Conservation (phyloP, 2,329 filamentous ascomycete species). For the Fusarium verrucosum region DNA sequence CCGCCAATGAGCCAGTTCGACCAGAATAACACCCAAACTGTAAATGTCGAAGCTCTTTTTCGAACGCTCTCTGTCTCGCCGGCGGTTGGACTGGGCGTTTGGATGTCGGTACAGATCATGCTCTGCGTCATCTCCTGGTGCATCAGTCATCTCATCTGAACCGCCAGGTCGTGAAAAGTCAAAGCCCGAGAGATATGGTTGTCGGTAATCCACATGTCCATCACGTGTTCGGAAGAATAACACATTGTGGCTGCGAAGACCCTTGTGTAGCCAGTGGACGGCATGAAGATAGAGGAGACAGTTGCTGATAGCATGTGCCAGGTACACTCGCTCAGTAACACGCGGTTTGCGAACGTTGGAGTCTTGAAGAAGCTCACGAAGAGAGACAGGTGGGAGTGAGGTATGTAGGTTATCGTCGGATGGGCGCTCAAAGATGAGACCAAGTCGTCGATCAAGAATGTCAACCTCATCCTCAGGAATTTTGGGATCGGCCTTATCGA, state of each 20-base stretch:
- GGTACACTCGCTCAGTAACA: slow-evolving; percentile 60
- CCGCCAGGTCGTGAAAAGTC: slow-evolving; percentile 63
- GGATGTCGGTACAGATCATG: slow-evolving; percentile 64
- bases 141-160: slow-evolving; percentile 61
- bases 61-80: slow-evolving; percentile 49
- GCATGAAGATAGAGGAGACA: slow-evolving; percentile 64
- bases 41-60: slow-evolving; percentile 64
- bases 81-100: slow-evolving; percentile 50
- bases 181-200: slow-evolving; percentile 62
- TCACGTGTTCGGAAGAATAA: slow-evolving; percentile 56
- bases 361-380: slow-evolving; percentile 57
- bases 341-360: slow-evolving; percentile 53
- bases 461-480: slow-evolving; percentile 52
- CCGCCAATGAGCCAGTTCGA: slow-evolving; percentile 64
- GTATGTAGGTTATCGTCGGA: slow-evolving; percentile 49
- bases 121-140: slow-evolving; percentile 54
- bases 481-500: slow-evolving; percentile 54
- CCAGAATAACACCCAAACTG: slow-evolving; percentile 60
- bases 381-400: slow-evolving; percentile 55
- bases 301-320: slow-evolving; percentile 62
- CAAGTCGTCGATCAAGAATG: slow-evolving; percentile 56
- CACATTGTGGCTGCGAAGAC: slow-evolving; percentile 63
- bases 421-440: slow-evolving; percentile 64
- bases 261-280: slow-evolving; percentile 67
- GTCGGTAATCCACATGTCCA: slow-evolving; percentile 50